These are phyloP conservation scores for Syzygium aromaticum DNA, from an alignment of 345 rosid species.

Conservation along the genomic window DNA sequence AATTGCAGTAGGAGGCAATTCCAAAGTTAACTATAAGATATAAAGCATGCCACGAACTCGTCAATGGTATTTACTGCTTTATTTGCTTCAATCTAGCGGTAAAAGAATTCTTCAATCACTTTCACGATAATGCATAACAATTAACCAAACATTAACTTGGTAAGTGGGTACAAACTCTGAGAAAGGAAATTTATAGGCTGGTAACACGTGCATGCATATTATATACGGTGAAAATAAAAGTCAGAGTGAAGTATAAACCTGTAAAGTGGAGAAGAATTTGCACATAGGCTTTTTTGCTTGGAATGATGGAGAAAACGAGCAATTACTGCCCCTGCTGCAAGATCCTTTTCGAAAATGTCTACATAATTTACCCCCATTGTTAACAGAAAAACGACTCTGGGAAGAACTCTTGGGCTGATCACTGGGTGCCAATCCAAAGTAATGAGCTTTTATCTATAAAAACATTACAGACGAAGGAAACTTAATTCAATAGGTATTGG, in stretches of 20 bases:
- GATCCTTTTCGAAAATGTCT: conserved; percentile 51
- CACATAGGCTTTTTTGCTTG: conserved; percentile 54
- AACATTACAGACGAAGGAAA: background rate
- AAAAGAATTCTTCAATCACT: background rate
- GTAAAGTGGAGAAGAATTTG: conserved; percentile 53
- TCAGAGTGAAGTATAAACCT: conserved; percentile 28
- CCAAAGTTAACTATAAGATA: background rate
- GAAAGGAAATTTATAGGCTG: background rate
- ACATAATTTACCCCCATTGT: conserved; percentile 34
- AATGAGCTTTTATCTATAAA: conserved; percentile 48
- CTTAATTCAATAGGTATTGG: background rate
- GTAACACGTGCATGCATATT: background rate
- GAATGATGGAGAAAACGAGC: conserved; percentile 60
- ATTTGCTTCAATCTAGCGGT: background rate
- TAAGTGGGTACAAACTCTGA: background rate
- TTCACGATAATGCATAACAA: background rate
- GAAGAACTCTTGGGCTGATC: conserved; percentile 9
- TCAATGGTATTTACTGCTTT: background rate
- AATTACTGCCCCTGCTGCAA: conserved; percentile 61
- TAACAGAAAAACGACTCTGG: conserved; percentile 11
- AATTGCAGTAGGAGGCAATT: background rate
- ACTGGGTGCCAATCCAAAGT: conserved; percentile 11
- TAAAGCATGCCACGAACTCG: background rate
- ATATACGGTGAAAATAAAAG: background rate
- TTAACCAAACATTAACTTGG: background rate